phyloP scores from a whole-genome alignment of 257 asterid species.

The Penstemon newberryi region DNA sequence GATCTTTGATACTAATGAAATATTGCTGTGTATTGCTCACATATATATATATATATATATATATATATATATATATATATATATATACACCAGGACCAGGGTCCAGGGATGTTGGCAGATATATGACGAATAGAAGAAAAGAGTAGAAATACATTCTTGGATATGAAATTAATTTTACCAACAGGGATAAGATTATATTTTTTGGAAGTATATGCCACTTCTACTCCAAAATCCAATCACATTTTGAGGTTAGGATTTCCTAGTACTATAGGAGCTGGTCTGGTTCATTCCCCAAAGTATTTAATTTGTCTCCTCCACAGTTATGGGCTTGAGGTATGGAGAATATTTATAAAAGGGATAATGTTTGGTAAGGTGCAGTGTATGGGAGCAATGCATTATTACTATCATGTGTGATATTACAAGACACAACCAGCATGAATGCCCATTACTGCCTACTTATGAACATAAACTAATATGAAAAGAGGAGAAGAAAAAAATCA shows the following conservation, averaged over 20 bases:
- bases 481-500: too few relatives aligned
- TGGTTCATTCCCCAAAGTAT: slow-evolving; percentile 26
- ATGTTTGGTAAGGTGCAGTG: slow-evolving; percentile 20
- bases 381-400: background rate
- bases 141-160: slow-evolving; percentile 13
- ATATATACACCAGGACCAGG: too few relatives aligned
- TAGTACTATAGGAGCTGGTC: slow-evolving; percentile 1
- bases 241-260: slow-evolving; percentile 55
- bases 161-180: slow-evolving; percentile 33
- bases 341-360: slow-evolving; percentile 21
- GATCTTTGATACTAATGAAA: slow-evolving; percentile 18
- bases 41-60: slow-evolving; percentile 10
- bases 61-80: slow-evolving; percentile 16
- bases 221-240: slow-evolving; percentile 56
- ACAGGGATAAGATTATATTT: slow-evolving; percentile 63
- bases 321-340: slow-evolving; percentile 39
- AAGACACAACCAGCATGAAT: too few relatives aligned
- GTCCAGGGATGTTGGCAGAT: slow-evolving; percentile 23
- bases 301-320: slow-evolving; percentile 5
- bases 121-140: slow-evolving; percentile 19
- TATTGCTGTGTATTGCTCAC: background rate
- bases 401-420: too few relatives aligned
- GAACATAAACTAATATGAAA: too few relatives aligned
- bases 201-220: slow-evolving; percentile 47
- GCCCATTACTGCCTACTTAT: too few relatives aligned